Evolutionary conservation across 2,329 filamentous ascomycete genomes (phyloP).

Genomic region (Penicillium freii): DNA sequence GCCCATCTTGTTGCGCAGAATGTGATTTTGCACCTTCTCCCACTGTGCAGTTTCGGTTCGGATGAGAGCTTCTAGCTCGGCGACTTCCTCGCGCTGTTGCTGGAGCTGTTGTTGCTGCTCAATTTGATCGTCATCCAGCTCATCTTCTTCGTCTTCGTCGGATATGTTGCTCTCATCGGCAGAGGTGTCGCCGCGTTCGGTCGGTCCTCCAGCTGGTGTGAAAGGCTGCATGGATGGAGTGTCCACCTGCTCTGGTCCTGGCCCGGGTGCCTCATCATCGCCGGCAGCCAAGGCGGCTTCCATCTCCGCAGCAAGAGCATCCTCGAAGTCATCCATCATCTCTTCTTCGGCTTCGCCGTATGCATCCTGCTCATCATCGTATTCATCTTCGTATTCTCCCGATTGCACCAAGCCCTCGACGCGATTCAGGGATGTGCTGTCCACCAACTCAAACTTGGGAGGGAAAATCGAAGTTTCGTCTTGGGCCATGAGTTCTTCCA

Average conservation of each 20-base stretch:
- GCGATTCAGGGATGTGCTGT: slow-evolving; percentile 50
- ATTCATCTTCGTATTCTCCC: slow-evolving; percentile 49
- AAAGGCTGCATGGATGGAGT: slow-evolving; percentile 36
- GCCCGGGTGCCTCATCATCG: slow-evolving; percentile 32
- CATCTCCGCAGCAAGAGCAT: slow-evolving; percentile 45
- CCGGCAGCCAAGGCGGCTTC: slow-evolving; percentile 44
- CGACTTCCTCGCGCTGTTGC: slow-evolving; percentile 47
- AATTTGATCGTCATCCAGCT: slow-evolving; percentile 45
- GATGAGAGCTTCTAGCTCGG: slow-evolving; percentile 43
- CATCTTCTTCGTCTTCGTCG: slow-evolving; percentile 37
- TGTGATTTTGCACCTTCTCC: slow-evolving; percentile 42
- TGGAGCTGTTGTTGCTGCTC: slow-evolving; percentile 44
- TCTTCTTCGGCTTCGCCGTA: slow-evolving; percentile 50
- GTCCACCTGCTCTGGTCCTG: slow-evolving; percentile 27
- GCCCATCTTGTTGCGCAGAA: slow-evolving; percentile 45
- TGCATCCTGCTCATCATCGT: slow-evolving; percentile 51
- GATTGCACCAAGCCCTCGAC: slow-evolving; percentile 44
- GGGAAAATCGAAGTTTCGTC: slow-evolving; percentile 61
- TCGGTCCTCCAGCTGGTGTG: slow-evolving; percentile 25
- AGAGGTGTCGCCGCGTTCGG: slow-evolving; percentile 36
- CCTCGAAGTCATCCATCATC: slow-evolving; percentile 42
- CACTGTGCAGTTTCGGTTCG: slow-evolving; percentile 40
- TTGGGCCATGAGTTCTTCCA: slow-evolving; percentile 68
- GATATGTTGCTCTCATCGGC: slow-evolving; percentile 43
- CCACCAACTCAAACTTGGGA: slow-evolving; percentile 64